Percentiles rank a stretch among this genome's conserved stretches.
Evolutionary conservation across 768 basidiomycete species (phyloP).

Genomic region (Suillus fuscotomentosus): DNA sequence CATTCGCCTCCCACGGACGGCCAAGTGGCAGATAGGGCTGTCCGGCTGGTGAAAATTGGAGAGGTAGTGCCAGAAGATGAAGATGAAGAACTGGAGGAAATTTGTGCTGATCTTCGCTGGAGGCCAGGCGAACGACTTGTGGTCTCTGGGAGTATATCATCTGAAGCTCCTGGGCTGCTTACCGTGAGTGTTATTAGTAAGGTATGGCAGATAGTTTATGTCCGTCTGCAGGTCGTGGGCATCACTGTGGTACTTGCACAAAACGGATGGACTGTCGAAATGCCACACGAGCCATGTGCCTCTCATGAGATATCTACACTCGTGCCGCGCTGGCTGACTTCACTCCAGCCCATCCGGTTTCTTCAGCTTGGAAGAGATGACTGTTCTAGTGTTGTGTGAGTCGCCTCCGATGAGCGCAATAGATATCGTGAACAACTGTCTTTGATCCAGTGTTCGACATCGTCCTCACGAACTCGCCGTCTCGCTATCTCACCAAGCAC

Average conservation of each 20-base stretch:
- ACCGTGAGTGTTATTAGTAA: conserved; percentile 43
- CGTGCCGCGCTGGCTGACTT: conserved; percentile 56
- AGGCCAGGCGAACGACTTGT: conserved; percentile 48
- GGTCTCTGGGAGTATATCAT: conserved; percentile 58
- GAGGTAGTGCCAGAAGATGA: conserved; percentile 42
- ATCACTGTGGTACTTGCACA: conserved; percentile 54
- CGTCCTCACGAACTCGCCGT: conserved; percentile 59
- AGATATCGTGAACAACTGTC: conserved; percentile 5
- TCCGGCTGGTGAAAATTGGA: conserved; percentile 39
- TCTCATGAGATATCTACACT: conserved; percentile 30
- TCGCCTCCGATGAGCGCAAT: conserved; percentile 2
- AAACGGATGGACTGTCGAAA: conserved; percentile 64
- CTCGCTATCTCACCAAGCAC: conserved; percentile 54
- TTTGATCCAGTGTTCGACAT: conserved; percentile 51
- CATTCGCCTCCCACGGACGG: conserved; percentile 33
- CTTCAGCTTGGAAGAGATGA: conserved; percentile 49
- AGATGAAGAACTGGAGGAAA: conserved; percentile 16
- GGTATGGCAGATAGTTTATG: conserved; percentile 1
- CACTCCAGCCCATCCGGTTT: conserved; percentile 51
- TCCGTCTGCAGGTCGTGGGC: conserved; percentile 33
- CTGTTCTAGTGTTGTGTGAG: conserved; percentile 48
- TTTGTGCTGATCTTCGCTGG: conserved; percentile 58
- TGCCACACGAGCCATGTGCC: conserved; percentile 49
- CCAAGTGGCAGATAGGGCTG: conserved; percentile 9
- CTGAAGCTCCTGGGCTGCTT: conserved; percentile 47